A percentile compares a stretch with the other conserved stretches of the same genome.
Conservation (phyloP, 1,284 basidiomycete genomes). For the Trametes polyzona region DNA sequence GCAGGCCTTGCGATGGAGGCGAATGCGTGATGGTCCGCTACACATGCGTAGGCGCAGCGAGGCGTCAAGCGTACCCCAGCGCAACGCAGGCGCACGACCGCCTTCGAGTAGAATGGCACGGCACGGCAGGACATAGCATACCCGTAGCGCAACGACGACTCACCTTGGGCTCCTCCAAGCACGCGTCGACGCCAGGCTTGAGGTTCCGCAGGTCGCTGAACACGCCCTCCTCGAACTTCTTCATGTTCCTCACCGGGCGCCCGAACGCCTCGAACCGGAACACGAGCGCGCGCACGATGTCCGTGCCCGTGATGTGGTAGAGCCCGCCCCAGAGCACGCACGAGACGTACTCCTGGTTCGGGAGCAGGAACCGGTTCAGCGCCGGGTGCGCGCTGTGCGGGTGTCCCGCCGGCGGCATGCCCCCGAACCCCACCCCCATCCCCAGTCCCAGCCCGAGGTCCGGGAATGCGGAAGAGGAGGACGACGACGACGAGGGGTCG, state of each 20-base stretch:
- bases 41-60: not conserved
- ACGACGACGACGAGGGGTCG: constrained; percentile 5
- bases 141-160: constrained; percentile 6
- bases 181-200: constrained; percentile 89
- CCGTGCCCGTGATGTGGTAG: constrained; percentile 91
- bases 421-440: not conserved
- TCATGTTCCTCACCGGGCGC: constrained; percentile 79
- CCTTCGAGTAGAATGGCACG: no score
- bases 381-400: constrained; percentile 61
- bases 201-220: constrained; percentile 91
- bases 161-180: constrained; percentile 92
- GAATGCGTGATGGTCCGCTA: no score
- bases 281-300: constrained; percentile 85
- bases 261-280: constrained; percentile 92
- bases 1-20: no score
- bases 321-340: constrained; percentile 90
- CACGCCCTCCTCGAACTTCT: constrained; percentile 93
- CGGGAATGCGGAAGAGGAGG: not conserved
- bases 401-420: constrained; percentile 32
- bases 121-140: not conserved
- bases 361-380: constrained; percentile 82
- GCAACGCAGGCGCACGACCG: no score
- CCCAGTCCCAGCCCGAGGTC: not conserved
- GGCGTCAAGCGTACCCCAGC: no score
- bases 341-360: constrained; percentile 84